Conservation (phyloP, 2,329 filamentous ascomycete species). For the Cladorrhinum sp. region DNA sequence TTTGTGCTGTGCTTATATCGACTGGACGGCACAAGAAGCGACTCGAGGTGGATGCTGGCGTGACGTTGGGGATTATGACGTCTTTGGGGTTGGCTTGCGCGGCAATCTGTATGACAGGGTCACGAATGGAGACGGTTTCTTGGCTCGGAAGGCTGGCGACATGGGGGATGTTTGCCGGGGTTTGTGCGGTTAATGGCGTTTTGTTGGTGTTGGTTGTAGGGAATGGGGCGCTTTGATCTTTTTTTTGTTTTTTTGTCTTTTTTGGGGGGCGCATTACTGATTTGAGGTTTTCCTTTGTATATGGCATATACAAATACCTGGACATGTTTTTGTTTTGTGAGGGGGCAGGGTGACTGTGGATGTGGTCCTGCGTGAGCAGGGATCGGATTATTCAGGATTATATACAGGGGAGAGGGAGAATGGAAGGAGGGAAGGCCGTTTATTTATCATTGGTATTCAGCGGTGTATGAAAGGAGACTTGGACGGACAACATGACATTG, state of each 20-base stretch:
- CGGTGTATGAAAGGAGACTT: no score
- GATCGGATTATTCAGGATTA: neutral
- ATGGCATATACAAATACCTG: neutral
- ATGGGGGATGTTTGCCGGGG: conserved; percentile 41
- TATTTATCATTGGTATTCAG: no score
- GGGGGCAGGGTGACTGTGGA: neutral
- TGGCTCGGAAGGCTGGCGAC: conserved; percentile 44
- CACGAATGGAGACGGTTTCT: conserved; percentile 45
- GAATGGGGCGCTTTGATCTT: conserved; percentile 29
- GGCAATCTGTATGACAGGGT: conserved; percentile 58
- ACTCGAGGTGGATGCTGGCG: conserved; percentile 71
- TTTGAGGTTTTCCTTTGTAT: neutral
- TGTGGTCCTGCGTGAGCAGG: neutral
- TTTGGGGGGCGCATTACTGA: no score
- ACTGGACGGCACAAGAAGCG: conserved; percentile 66
- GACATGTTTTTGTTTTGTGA: neutral
- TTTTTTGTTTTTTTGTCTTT: neutral
- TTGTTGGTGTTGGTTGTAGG: conserved; percentile 51
- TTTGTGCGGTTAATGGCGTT: conserved; percentile 50
- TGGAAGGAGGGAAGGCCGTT: no score
- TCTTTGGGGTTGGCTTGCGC: conserved; percentile 63
- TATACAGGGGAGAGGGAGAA: no score
- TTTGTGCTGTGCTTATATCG: conserved; percentile 63
- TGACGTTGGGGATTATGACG: conserved; percentile 65
- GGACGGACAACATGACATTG: neutral